phyloP scores from a whole-genome alignment of 345 rosid genomes.

The Clarkia xantiana region DNA sequence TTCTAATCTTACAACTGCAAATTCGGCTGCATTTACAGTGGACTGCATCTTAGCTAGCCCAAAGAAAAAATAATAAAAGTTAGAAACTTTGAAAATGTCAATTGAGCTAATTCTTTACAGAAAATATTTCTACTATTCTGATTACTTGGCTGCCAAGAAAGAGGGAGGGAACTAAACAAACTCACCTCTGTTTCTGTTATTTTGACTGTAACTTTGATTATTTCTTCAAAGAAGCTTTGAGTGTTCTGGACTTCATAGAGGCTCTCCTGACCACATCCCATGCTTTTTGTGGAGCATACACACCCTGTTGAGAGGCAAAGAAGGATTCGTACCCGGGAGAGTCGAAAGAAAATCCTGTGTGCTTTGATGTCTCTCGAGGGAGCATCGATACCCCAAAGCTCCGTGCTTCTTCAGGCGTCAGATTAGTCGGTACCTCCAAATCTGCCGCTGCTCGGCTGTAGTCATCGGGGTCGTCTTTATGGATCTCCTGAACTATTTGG shows the following conservation, averaged over 20 bases:
- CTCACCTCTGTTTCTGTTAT: too few species aligned
- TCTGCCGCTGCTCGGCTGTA: slow-evolving; percentile 19
- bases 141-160: background rate
- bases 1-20: too few species aligned
- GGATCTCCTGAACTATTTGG: slow-evolving; percentile 87
- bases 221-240: too few species aligned
- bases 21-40: too few species aligned
- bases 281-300: slow-evolving; percentile 83
- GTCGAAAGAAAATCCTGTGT: slow-evolving; percentile 93
- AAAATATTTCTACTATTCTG: background rate
- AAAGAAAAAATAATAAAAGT: too few species aligned
- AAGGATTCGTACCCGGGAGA: slow-evolving; percentile 98
- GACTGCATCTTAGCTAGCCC: too few species aligned
- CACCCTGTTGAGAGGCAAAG: slow-evolving; percentile 79
- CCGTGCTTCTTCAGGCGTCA: slow-evolving; percentile 65
- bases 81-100: too few species aligned
- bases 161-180: background rate
- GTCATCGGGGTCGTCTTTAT: slow-evolving; percentile 51
- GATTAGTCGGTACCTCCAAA: slow-evolving; percentile 42
- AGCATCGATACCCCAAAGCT: slow-evolving; percentile 74
- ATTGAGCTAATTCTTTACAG: too few species aligned
- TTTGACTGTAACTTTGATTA: too few species aligned
- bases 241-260: slow-evolving; percentile 35
- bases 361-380: slow-evolving; percentile 76
- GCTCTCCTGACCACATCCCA: slow-evolving; percentile 99